Evolutionary conservation across 768 basidiomycete genomes (phyloP), one percentile per base, ranked within the genome.

Genomic region (Podaxis carcinomalis): DNA sequence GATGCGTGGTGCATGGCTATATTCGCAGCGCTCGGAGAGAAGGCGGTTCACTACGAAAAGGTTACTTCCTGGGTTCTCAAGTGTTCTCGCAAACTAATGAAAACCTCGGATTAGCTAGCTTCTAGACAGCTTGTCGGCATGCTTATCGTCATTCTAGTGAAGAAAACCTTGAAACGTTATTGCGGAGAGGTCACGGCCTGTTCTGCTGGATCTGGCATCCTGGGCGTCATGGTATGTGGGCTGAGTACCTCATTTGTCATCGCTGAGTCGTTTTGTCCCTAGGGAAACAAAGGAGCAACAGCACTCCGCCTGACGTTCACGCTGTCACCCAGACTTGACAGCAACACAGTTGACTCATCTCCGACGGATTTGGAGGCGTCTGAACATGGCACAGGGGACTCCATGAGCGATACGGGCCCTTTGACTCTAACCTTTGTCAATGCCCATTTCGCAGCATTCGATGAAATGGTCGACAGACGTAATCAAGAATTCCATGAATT

Each of bases 201-300:
- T 19, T 73, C 80, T 0, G 83, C 83, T n/a, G 90, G 87, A 4
- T 82, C 87, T 2, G 92, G 92, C 0, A 84, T 92, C 25, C 79
- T 92, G 76, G 90, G 90, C 40, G 74, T 92, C 35, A 86, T 94
- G 88, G 91, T 89, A 66, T 16, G 77, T 64, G 14, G 25, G 25
- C 3, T 1, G 39, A 19, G 14, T 21, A 4, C 51, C 5, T 7
- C 35, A 60, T 14, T 37, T 56, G 47, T 42, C 58, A 57, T 27
- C 40, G 50, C 28, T 23, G 35, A 57, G 47, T 63, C 32, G 14
- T 46, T 19, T 42, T 19, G 16, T 19, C 1, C 19, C 42, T 59
- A 92, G 90, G 92, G 91, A 28, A 94, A 94, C 73, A 94, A 94
- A 74, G 92, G 92, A 46, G 90, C 81, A 5, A 83, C 83, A 4